Evolutionary conservation across 1,139 yeast species (phyloP).

Genomic region (Suhomyces taliae): DNA sequence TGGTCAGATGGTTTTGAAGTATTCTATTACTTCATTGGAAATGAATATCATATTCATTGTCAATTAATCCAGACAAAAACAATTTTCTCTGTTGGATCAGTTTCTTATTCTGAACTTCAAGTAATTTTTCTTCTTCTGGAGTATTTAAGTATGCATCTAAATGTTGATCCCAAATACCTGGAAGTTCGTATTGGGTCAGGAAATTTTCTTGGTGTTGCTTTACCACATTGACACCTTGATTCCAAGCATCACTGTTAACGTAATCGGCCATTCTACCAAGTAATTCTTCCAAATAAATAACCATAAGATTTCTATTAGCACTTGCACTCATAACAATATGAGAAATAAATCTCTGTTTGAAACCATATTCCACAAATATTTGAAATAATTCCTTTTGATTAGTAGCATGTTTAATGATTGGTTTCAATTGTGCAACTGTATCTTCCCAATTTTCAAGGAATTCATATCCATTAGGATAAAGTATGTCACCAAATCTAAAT

Average conservation of each 20-base stretch:
- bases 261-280: conserved; percentile 8
- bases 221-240: not conserved
- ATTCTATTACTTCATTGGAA: not conserved
- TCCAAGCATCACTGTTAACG: conserved; percentile 6
- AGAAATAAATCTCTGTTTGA: conserved; percentile 25
- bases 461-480: conserved; percentile 5
- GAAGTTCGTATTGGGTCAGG: conserved; percentile 3
- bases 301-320: conserved; percentile 18
- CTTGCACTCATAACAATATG: conserved; percentile 31
- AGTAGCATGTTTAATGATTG: conserved; percentile 2
- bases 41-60: not conserved
- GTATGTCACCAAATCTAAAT: conserved; percentile 3
- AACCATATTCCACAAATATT: conserved; percentile 23
- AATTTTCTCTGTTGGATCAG: conserved; percentile 22
- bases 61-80: conserved; percentile 18
- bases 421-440: conserved; percentile 5
- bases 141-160: conserved; percentile 23
- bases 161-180: conserved; percentile 25
- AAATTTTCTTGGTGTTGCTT: conserved; percentile 3
- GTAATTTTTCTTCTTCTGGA: conserved; percentile 16
- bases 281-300: conserved; percentile 6
- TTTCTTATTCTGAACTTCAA: conserved; percentile 21
- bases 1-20: not conserved
- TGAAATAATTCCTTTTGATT: conserved; percentile 5
- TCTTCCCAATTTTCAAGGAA: conserved; percentile 7